A percentile compares a stretch with the other conserved stretches of the same genome.
Evolutionary conservation across 2,329 filamentous ascomycete genomes (phyloP).

Genomic region (Stromatinia cepivora): DNA sequence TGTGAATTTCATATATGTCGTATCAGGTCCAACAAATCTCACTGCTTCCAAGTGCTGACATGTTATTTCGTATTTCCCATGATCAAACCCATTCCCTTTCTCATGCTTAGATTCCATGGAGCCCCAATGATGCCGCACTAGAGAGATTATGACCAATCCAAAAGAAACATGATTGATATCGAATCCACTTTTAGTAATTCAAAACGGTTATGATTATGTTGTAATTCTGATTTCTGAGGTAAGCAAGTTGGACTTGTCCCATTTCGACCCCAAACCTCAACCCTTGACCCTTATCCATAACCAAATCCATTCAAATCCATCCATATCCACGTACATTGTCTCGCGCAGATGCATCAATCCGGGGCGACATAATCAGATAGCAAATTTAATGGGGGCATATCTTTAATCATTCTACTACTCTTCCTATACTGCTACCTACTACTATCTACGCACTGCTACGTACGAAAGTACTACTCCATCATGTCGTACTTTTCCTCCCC

Average conservation of each 20-base stretch:
- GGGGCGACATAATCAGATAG: constrained; percentile 1
- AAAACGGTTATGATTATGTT: neutral
- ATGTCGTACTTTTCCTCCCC: constrained; percentile 4
- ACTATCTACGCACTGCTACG: neutral
- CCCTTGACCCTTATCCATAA: neutral
- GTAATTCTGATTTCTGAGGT: neutral
- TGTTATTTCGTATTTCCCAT: neutral
- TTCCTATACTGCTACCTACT: neutral
- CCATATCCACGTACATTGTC: neutral
- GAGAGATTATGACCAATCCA: neutral
- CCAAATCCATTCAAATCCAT: neutral
- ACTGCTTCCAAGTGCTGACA: neutral
- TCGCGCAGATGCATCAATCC: constrained; percentile 3
- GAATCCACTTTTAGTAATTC: neutral
- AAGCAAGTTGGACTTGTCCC: neutral
- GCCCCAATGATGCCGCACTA: neutral
- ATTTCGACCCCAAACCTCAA: neutral
- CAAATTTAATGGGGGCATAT: neutral
- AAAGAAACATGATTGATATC: neutral
- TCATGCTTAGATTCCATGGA: neutral
- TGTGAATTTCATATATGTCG: neutral
- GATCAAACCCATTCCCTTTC: neutral
- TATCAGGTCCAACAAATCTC: neutral
- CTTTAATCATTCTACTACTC: neutral
- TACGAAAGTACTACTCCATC: neutral